These are phyloP conservation scores for Gossypium gossypioides DNA, from an alignment of 441 rosid genomes.

Conservation along the genomic window DNA sequence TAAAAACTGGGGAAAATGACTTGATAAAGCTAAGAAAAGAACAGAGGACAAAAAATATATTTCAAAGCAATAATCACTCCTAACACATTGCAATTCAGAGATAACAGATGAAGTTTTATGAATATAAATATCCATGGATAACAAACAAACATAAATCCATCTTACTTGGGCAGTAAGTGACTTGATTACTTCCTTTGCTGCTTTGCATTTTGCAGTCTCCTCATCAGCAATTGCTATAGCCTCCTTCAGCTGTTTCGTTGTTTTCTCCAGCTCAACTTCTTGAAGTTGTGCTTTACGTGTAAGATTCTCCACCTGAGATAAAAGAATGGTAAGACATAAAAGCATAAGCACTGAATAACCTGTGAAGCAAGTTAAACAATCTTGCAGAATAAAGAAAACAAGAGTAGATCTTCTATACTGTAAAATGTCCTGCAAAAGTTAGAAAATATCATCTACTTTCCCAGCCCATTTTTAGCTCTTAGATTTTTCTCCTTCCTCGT, in stretches of 20 bases:
- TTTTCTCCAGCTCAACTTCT: slow-evolving; percentile 82
- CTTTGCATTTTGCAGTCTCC: slow-evolving; percentile 85
- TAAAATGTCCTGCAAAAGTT: background rate
- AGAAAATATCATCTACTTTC: background rate
- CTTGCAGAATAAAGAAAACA: background rate
- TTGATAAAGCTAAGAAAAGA: background rate
- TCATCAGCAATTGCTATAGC: slow-evolving; percentile 78
- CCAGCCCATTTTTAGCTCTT: background rate
- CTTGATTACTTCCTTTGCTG: slow-evolving; percentile 96
- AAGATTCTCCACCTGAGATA: slow-evolving; percentile 69
- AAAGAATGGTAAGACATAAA: slow-evolving; percentile 20
- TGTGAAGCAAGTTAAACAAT: slow-evolving; percentile 6
- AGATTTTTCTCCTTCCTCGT: background rate
- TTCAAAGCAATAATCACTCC: background rate
- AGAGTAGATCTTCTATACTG: slow-evolving; percentile 4
- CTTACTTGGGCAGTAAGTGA: slow-evolving; percentile 88
- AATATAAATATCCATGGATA: background rate
- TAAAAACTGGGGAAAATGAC: background rate
- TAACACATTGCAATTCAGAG: background rate
- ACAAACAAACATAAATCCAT: slow-evolving; percentile 10
- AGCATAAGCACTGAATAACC: background rate
- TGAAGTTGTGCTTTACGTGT: slow-evolving; percentile 72
- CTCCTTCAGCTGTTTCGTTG: slow-evolving; percentile 75
- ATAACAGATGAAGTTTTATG: background rate
- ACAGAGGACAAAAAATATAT: background rate